Percentiles rank a stretch among this genome's conserved stretches.
These are phyloP conservation scores for Hericium erinaceus DNA, from an alignment of 768 basidiomycete species.

Conservation along the genomic window DNA sequence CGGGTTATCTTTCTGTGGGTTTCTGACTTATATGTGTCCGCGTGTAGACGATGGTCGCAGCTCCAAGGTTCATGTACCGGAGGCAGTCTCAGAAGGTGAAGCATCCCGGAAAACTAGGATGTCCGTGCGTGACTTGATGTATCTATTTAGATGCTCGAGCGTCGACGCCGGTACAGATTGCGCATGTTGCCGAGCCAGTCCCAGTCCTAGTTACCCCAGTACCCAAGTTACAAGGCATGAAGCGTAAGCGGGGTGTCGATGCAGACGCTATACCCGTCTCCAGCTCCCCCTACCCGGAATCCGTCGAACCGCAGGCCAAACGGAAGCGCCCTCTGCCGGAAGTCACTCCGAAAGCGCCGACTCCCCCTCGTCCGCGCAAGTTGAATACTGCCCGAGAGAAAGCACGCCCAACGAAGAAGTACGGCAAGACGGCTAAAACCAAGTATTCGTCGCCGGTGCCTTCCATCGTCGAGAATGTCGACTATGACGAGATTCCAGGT, in stretches of 20 bases:
- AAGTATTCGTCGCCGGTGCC: slow-evolving; percentile 1
- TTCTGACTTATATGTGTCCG: too few relatives aligned
- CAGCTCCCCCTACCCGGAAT: not conserved
- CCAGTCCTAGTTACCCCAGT: too few relatives aligned
- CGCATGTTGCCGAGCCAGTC: too few relatives aligned
- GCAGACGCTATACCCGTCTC: not conserved
- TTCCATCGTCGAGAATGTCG: not conserved
- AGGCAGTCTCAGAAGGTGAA: too few relatives aligned
- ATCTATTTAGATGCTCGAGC: too few relatives aligned
- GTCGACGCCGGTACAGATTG: too few relatives aligned
- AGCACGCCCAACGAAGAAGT: slow-evolving; percentile 6
- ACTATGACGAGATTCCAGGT: slow-evolving; percentile 13
- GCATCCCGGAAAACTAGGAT: too few relatives aligned
- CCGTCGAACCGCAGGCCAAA: not conserved
- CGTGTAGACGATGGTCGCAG: too few relatives aligned
- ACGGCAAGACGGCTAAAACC: slow-evolving; percentile 5
- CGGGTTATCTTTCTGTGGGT: too few relatives aligned
- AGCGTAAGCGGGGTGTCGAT: not conserved
- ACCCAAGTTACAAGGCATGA: not conserved
- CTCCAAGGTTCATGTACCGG: too few relatives aligned
- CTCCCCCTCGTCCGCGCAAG: not conserved
- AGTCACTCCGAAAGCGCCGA: not conserved
- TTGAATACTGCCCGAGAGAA: not conserved
- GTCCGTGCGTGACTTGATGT: too few relatives aligned
- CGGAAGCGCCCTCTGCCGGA: not conserved